Conservation (phyloP, 2,329 filamentous ascomycete species). For the Ambrosiella cleistominuta region DNA sequence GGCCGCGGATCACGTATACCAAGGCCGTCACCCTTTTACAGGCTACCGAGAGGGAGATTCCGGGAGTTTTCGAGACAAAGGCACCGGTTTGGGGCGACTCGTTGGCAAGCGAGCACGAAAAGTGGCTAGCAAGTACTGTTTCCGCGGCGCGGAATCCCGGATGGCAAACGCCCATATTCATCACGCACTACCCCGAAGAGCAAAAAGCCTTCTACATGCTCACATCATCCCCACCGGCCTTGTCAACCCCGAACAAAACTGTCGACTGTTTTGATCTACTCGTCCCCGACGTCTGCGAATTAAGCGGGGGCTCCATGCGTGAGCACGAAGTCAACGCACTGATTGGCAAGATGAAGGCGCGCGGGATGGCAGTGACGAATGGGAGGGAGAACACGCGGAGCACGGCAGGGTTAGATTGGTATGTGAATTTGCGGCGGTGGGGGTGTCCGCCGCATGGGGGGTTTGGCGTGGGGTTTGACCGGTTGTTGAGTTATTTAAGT, state of each 20-base stretch:
- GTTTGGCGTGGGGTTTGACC: constrained; percentile 80
- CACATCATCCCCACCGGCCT: constrained; percentile 13
- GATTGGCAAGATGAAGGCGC: constrained; percentile 50
- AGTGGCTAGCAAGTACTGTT: constrained; percentile 55
- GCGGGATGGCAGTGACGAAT: constrained; percentile 38
- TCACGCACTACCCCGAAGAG: constrained; percentile 76
- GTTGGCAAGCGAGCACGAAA: constrained; percentile 84
- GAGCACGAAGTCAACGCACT: constrained; percentile 58
- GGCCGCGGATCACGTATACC: constrained; percentile 72
- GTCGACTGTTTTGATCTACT: constrained; percentile 85
- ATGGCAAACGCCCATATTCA: constrained; percentile 54
- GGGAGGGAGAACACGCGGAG: constrained; percentile 8
- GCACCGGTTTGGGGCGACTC: constrained; percentile 53
- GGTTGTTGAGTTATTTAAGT: constrained; percentile 65
- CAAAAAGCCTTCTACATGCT: constrained; percentile 77
- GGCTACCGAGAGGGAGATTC: constrained; percentile 26
- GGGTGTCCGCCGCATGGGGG: constrained; percentile 85
- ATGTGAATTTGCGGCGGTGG: constrained; percentile 72
- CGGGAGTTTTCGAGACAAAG: constrained; percentile 41
- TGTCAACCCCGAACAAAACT: constrained; percentile 25
- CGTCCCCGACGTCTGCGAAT: constrained; percentile 69
- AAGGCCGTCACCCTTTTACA: constrained; percentile 56
- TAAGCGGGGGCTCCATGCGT: constrained; percentile 77
- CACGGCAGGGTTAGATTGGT: constrained; percentile 49
- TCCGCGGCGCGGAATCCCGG: constrained; percentile 31